Base-by-base conservation (phyloP, 495 filamentous ascomycete species). In the Penicillium egyptiacum region DNA sequence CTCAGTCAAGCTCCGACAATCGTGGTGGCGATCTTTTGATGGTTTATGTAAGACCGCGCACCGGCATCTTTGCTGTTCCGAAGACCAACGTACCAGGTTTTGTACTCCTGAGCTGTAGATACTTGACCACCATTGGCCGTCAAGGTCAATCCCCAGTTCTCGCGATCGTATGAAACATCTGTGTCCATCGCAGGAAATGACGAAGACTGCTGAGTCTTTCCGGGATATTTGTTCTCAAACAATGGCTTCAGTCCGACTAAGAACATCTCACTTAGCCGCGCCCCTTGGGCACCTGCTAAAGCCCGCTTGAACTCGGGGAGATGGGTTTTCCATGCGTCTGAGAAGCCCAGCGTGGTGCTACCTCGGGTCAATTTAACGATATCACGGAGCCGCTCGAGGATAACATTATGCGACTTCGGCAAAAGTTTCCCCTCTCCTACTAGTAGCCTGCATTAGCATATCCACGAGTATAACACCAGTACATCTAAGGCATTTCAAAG, bases 211-310 rank as follows among this genome's bases (percentile, higher is more conserved):
- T 26, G n/a, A 44, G 42, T 22, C 9, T 11, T 22, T 25, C 23
- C 23, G 23, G 4, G 23, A 44, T 2, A 44, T 12, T 44, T 14
- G 19, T 22, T 12, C 17, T 44, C 42, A 44, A 44, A 44, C 42
- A 44, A 44, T 44, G 42, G 42, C 42, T 25, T 44, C 5, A 44
- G 42, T 44, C 42, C 42, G 42, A 44, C 42, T 44, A 20, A 44
- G 42, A 44, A 44, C 42, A 44, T 44, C 42, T 44, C 42, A 44
- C 42, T 44, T 44, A 44, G 42, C 17, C 42, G 42, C 9, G 42
- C 42, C n/a, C 42, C 42, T 44, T 44, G 42, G 42, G 20, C 26
- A 1, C 42, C 42, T 44, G 42, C 42, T 1, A 44, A 44, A 22
- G 42, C 42, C 17, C 42, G 42, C 42, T 25, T 44, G 42, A 44